Evolutionary conservation across 176 grass and related monocot species (phyloP).

Genomic region (Zea luxurians): DNA sequence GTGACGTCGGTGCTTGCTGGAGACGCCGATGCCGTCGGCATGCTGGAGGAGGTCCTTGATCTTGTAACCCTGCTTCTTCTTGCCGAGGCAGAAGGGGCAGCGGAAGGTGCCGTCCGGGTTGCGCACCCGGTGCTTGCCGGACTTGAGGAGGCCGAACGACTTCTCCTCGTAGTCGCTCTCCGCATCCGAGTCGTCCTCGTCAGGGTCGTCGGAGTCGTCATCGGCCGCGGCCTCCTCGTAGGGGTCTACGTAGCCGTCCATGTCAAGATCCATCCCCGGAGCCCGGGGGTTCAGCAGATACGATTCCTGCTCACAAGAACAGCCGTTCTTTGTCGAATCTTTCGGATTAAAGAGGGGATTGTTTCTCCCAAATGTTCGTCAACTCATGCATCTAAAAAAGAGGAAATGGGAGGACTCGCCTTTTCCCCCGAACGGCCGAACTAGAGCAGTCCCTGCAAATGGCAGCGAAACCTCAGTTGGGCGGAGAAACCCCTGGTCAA

Average conservation of each 20-base stretch:
- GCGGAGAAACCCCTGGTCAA: neutral
- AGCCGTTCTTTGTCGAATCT: neutral
- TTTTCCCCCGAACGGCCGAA: neutral
- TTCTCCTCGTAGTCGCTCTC: constrained; percentile 64
- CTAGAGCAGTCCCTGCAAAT: neutral
- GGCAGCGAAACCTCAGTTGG: neutral
- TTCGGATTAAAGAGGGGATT: neutral
- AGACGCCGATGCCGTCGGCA: constrained; percentile 63
- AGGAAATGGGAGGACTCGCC: neutral
- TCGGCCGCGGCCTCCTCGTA: constrained; percentile 57
- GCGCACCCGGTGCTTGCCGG: constrained; percentile 64
- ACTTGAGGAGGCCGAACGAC: constrained; percentile 52
- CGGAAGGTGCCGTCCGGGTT: constrained; percentile 76
- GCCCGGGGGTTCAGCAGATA: neutral
- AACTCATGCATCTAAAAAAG: neutral
- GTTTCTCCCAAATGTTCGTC: neutral
- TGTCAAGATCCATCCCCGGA: constrained; percentile 30
- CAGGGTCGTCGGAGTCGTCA: constrained; percentile 16
- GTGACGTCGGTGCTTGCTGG: constrained; percentile 62
- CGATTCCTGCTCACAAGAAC: neutral
- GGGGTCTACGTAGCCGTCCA: constrained; percentile 55
- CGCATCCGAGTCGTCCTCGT: constrained; percentile 56
- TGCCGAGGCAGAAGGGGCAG: constrained; percentile 86
- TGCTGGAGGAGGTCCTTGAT: constrained; percentile 93
- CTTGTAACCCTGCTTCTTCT: constrained; percentile 84